These are phyloP conservation scores for Ustilaginoidea virens DNA, from an alignment of 2,329 filamentous ascomycete genomes.

Conservation along the genomic window DNA sequence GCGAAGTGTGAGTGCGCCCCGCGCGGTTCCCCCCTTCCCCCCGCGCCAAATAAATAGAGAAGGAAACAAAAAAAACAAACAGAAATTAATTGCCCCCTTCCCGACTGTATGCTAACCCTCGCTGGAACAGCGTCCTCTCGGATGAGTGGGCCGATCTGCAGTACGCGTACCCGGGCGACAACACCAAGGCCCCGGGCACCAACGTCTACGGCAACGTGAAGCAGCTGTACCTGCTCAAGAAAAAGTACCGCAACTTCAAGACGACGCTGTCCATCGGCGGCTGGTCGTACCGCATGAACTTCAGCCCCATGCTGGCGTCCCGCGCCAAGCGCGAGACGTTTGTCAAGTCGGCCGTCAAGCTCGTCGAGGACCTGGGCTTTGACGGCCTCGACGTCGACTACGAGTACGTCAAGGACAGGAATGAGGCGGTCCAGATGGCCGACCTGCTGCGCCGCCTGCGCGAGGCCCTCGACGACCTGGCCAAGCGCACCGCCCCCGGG, in stretches of 20 bases:
- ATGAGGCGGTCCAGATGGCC: slow-evolving; percentile 26
- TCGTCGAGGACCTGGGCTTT: slow-evolving; percentile 53
- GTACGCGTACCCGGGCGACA: slow-evolving; percentile 52
- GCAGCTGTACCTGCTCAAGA: slow-evolving; percentile 63
- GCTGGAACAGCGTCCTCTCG: slow-evolving; percentile 10
- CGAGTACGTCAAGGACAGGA: slow-evolving; percentile 30
- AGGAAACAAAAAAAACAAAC: too few species aligned
- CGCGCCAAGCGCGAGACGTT: slow-evolving; percentile 46
- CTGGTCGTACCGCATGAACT: slow-evolving; percentile 53
- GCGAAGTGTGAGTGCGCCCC: too few species aligned
- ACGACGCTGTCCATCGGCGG: slow-evolving; percentile 66
- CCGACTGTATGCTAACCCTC: not conserved
- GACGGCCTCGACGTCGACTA: slow-evolving; percentile 43
- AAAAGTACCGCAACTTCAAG: slow-evolving; percentile 61
- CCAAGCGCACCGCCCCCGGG: slow-evolving; percentile 19
- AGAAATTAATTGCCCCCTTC: not conserved
- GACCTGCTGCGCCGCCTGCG: slow-evolving; percentile 26
- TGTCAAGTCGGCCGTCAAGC: slow-evolving; percentile 48
- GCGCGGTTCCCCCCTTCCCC: too few species aligned
- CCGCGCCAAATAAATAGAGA: too few species aligned
- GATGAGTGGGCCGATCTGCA: slow-evolving; percentile 33
- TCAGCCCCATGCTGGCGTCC: slow-evolving; percentile 47
- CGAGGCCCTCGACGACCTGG: slow-evolving; percentile 25
- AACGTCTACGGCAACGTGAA: slow-evolving; percentile 69
- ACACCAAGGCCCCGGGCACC: slow-evolving; percentile 32